A percentile compares a stretch with the other conserved stretches of the same genome.
These are phyloP conservation scores for Caryopteris hybrid DNA, from an alignment of 305 asterid species.

Conservation along the genomic window DNA sequence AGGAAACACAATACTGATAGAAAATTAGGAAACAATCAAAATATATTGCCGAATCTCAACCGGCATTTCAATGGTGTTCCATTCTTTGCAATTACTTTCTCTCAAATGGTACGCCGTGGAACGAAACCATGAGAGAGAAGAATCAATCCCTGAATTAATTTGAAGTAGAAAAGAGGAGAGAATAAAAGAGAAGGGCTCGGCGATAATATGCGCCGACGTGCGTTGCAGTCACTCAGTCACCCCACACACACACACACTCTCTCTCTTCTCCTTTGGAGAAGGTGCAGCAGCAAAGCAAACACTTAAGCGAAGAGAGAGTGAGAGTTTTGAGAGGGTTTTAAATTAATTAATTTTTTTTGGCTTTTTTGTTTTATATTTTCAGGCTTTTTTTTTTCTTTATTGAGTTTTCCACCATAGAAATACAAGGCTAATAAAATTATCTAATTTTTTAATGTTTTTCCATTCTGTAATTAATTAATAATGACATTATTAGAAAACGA, in stretches of 20 bases:
- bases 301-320: slow-evolving; percentile 1
- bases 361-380: not conserved
- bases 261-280: slow-evolving; percentile 23
- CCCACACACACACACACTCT: not conserved
- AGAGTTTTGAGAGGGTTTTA: not conserved
- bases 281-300: slow-evolving; percentile 20
- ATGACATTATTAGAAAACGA: not conserved
- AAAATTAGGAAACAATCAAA: not conserved
- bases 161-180: slow-evolving; percentile 5
- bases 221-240: slow-evolving; percentile 31
- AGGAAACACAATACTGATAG: not conserved
- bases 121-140: slow-evolving; percentile 21
- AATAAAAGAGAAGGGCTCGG: slow-evolving; percentile 18
- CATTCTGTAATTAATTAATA: not conserved
- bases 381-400: not conserved
- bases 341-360: too few relatives aligned
- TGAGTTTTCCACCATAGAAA: slow-evolving; percentile 11
- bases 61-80: slow-evolving; percentile 15
- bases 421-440: too few relatives aligned
- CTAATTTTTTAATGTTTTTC: too few relatives aligned
- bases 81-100: not conserved
- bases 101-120: slow-evolving; percentile 21
- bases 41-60: not conserved
- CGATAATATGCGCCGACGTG: slow-evolving; percentile 33
- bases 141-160: slow-evolving; percentile 19